Conservation (phyloP, 2,329 filamentous ascomycete species). For the Drechslera avenae region DNA sequence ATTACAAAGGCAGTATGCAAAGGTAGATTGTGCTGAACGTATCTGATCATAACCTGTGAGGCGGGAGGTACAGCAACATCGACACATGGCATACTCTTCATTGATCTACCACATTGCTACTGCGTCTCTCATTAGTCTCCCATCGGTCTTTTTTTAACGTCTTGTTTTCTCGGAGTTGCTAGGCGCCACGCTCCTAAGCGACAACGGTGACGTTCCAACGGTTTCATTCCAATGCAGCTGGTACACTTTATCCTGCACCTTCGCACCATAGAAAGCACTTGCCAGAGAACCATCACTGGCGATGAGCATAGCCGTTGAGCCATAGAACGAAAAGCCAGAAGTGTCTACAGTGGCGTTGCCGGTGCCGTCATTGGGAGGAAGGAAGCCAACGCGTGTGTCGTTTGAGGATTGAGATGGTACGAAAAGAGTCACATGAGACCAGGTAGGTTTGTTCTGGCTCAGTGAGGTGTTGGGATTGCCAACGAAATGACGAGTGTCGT, state of each 20-base stretch:
- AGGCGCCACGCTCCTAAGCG: not conserved
- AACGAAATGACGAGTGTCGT: not conserved
- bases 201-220: not conserved
- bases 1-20: too few species aligned
- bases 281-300: not conserved
- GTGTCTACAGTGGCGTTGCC: not conserved
- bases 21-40: too few species aligned
- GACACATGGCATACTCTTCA: too few species aligned
- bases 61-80: too few species aligned
- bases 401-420: not conserved
- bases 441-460: not conserved
- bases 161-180: not conserved
- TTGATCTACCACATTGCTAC: too few species aligned
- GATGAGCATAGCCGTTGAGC: not conserved
- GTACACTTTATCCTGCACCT: not conserved
- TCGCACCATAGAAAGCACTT: not conserved
- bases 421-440: not conserved
- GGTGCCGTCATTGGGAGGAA: not conserved
- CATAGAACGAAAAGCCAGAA: conserved; percentile 1
- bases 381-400: conserved; percentile 1
- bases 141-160: not conserved
- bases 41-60: too few species aligned
- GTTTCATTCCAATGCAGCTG: conserved; percentile 2
- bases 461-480: not conserved
- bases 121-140: too few species aligned